phyloP scores from a whole-genome alignment of 2,329 filamentous ascomycete genomes.

The Fusarium chuoi region DNA sequence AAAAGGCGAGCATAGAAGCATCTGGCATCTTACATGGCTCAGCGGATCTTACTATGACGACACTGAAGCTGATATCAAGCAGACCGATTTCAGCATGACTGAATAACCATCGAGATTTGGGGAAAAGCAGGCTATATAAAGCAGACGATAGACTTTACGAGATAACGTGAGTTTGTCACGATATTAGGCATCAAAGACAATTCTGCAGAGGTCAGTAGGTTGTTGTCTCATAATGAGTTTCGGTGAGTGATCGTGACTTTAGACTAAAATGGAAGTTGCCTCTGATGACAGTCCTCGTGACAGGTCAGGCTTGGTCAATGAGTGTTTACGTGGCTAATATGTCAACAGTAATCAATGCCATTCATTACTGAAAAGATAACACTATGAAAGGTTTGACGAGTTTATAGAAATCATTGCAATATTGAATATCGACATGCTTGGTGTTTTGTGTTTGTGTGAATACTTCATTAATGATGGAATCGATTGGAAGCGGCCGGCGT shows the following conservation, averaged over 20 bases:
- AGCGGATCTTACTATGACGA: constrained; percentile 37
- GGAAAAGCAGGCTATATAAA: constrained; percentile 17
- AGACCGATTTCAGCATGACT: constrained; percentile 24
- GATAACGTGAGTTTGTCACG: constrained; percentile 41
- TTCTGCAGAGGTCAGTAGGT: constrained; percentile 13
- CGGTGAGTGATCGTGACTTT: constrained; percentile 2
- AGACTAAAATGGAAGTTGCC: constrained; percentile 7
- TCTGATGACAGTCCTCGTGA: neutral
- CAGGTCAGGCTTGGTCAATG: neutral
- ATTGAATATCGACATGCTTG: neutral
- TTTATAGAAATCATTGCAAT: neutral
- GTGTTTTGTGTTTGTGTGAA: constrained; percentile 13
- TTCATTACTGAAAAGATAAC: neutral
- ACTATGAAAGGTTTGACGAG: neutral
- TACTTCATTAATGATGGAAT: constrained; percentile 13
- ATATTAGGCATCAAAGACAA: constrained; percentile 21
- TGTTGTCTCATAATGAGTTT: constrained; percentile 23
- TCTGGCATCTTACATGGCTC: constrained; percentile 10
- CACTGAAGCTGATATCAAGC: constrained; percentile 20
- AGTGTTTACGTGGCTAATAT: neutral
- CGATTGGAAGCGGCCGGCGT: constrained; percentile 21
- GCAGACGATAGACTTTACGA: neutral
- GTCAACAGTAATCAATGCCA: neutral
- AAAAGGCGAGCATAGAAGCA: constrained; percentile 9
- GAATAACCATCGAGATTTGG: constrained; percentile 2